Evolutionary conservation across 2,329 filamentous ascomycete genomes (phyloP).

Genomic region (Ophiocordyceps camponoti-rufipedis): DNA sequence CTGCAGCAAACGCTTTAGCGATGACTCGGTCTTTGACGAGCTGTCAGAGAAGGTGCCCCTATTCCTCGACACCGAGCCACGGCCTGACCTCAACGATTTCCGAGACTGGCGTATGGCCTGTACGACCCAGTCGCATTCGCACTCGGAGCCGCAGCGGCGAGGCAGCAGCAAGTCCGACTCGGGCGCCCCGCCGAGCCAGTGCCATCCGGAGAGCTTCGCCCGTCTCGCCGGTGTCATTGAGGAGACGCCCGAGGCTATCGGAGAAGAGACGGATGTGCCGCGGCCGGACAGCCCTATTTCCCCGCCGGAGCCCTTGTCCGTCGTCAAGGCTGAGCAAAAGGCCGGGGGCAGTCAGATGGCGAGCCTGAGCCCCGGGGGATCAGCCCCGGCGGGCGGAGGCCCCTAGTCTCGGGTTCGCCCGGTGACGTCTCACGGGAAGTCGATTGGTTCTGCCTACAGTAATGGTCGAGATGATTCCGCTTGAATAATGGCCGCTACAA

Average conservation of each 20-base stretch:
- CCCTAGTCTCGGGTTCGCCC: background rate
- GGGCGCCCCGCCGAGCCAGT: constrained; percentile 4
- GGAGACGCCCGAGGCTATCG: constrained; percentile 1
- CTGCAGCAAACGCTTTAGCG: constrained; percentile 6
- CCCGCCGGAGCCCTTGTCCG: constrained; percentile 11
- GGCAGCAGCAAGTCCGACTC: constrained; percentile 1
- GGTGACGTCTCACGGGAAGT: background rate
- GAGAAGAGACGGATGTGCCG: constrained; percentile 12
- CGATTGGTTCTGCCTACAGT: background rate
- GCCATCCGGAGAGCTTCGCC: constrained; percentile 1
- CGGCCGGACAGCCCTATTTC: constrained; percentile 24
- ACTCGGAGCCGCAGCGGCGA: background rate
- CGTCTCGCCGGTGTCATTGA: constrained; percentile 1
- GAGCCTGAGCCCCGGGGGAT: constrained; percentile 16
- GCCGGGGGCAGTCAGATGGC: constrained; percentile 17
- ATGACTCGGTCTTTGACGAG: constrained; percentile 3
- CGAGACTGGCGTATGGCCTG: constrained; percentile 12
- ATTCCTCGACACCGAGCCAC: constrained; percentile 14
- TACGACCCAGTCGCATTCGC: background rate
- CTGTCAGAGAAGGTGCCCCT: constrained; percentile 5
- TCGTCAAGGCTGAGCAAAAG: constrained; percentile 6
- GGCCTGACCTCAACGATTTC: constrained; percentile 20
- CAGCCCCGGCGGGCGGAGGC: constrained; percentile 6
- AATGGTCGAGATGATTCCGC: too few relatives aligned
- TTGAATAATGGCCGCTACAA: too few relatives aligned